Evolutionary conservation across 2,329 filamentous ascomycete species (phyloP).

Genomic region (Peltaster fructicola): DNA sequence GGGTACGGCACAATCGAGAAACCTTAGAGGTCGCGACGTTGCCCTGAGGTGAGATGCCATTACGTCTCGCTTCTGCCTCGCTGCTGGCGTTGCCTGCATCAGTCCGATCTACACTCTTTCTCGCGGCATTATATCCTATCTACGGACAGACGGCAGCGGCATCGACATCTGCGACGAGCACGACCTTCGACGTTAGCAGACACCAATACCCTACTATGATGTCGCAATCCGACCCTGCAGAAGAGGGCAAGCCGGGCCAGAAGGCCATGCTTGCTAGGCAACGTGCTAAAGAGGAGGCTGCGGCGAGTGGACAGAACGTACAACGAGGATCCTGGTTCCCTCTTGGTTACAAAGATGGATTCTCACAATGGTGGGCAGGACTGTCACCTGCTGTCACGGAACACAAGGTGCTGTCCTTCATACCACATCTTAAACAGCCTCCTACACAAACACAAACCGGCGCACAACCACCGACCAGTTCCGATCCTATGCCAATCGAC

Average conservation of each 20-base stretch:
- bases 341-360: slow-evolving; percentile 77
- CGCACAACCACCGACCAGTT: slow-evolving; percentile 28
- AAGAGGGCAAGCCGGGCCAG: slow-evolving; percentile 6
- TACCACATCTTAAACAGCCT: slow-evolving; percentile 63
- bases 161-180: no score
- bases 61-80: no score
- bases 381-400: slow-evolving; percentile 72
- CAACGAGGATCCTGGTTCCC: slow-evolving; percentile 41
- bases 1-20: no score
- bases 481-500: slow-evolving; percentile 22
- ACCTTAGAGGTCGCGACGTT: no score
- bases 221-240: not conserved
- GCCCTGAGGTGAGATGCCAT: no score
- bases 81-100: slow-evolving; percentile 4
- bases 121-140: slow-evolving; percentile 3
- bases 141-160: no score
- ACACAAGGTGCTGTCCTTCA: slow-evolving; percentile 67
- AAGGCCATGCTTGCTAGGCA: slow-evolving; percentile 20
- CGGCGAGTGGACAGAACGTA: slow-evolving; percentile 4
- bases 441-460: slow-evolving; percentile 51
- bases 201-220: slow-evolving; percentile 1
- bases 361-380: slow-evolving; percentile 84
- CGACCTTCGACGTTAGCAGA: not conserved
- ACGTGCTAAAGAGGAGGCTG: slow-evolving; percentile 13
- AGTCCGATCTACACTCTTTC: slow-evolving; percentile 4